phyloP scores from a whole-genome alignment of 306 rosid species.

The Astragalus membranaceus region DNA sequence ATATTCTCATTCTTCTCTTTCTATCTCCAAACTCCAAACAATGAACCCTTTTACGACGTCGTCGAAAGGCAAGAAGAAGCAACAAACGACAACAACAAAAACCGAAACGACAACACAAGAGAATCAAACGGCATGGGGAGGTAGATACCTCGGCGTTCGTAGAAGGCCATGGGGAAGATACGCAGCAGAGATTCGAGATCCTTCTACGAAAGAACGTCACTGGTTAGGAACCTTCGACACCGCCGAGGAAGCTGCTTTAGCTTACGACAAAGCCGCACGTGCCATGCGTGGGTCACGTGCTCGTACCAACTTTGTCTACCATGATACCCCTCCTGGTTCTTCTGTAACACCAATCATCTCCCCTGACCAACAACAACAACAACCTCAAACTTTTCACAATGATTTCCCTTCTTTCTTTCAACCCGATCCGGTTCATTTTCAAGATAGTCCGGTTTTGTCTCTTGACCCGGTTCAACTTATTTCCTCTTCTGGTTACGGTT shows the following conservation, averaged over 20 bases:
- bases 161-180: constrained; percentile 57
- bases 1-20: neutral
- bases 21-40: neutral
- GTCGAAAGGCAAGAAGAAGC: constrained; percentile 34
- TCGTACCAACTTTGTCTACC: constrained; percentile 46
- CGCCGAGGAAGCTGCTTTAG: constrained; percentile 53
- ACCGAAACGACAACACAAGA: constrained; percentile 2
- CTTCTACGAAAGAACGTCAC: constrained; percentile 50
- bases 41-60: constrained; percentile 17
- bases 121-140: constrained; percentile 37
- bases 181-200: constrained; percentile 52
- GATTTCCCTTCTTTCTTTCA: constrained; percentile 12
- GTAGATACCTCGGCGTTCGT: constrained; percentile 48
- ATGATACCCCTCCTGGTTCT: constrained; percentile 40
- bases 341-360: constrained; percentile 46
- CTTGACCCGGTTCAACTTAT: neutral
- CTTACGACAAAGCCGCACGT: constrained; percentile 51
- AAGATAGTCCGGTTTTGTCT: neutral
- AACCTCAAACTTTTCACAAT: neutral
- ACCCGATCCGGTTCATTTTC: neutral
- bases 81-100: constrained; percentile 22
- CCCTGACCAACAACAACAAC: constrained; percentile 31
- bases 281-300: constrained; percentile 57
- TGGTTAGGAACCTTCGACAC: constrained; percentile 58
- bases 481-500: neutral